A percentile compares a stretch with the other conserved stretches of the same genome.
Conservation (phyloP, 306 rosid genomes). For the Gastrolobium bilobum region DNA sequence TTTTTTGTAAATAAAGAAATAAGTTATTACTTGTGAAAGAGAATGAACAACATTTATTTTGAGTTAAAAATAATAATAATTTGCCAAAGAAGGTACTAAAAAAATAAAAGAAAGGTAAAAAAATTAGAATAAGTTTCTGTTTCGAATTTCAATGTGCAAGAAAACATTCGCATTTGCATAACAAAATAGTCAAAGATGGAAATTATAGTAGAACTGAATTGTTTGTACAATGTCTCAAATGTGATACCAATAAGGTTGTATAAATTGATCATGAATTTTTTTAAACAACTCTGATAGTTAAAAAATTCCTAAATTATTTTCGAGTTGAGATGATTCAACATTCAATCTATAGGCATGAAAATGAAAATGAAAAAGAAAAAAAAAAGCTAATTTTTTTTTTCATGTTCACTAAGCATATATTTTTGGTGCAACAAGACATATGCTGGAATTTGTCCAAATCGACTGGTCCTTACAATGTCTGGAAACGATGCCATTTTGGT, state of each 20-base stretch:
- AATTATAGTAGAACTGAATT: background rate
- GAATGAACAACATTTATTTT: too few relatives aligned
- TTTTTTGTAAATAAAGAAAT: too few relatives aligned
- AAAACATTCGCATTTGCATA: background rate
- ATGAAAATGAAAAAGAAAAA: too few relatives aligned
- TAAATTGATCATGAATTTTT: background rate
- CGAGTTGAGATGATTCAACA: background rate
- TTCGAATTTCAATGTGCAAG: background rate
- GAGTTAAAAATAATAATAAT: too few relatives aligned
- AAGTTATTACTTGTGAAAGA: too few relatives aligned
- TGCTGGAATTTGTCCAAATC: conserved; percentile 9
- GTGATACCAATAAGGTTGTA: background rate
- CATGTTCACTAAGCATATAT: background rate
- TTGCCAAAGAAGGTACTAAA: too few relatives aligned
- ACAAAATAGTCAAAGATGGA: conserved; percentile 16
- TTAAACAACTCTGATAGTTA: background rate
- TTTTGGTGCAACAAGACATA: conserved; percentile 29
- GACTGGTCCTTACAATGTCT: conserved; percentile 23
- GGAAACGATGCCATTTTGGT: too few relatives aligned
- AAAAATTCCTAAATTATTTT: conserved; percentile 12
- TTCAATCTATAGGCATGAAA: conserved; percentile 29
- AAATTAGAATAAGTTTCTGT: background rate
- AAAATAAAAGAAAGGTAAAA: too few relatives aligned
- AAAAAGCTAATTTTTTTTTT: background rate
- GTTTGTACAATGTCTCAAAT: conserved; percentile 9